Base-by-base conservation (phyloP, 139 green algal species). In the Tetraselmis chui region DNA sequence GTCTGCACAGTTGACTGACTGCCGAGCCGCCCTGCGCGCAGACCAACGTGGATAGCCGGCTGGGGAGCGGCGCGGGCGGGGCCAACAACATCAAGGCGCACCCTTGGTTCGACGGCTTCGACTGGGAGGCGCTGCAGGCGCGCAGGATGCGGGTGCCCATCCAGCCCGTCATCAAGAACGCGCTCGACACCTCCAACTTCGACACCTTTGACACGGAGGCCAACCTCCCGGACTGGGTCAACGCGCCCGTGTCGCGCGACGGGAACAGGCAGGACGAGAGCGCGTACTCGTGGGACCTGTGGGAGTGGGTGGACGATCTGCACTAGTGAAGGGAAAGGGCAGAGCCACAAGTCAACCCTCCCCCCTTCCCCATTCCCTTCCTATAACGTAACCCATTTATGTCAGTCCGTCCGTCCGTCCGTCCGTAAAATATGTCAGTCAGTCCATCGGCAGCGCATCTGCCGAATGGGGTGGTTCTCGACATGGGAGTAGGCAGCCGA, bases 41-140 rank as follows among this genome's bases (percentile, higher is more conserved):
- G 76, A 23, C 25, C 29, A 31, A 45, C 27, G 76, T 59, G 11
- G 29, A 25, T 0, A n/a, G 2, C 29, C 76, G 76, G 76, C 76
- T 79, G 1, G 76, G 76, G 11, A 28, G 76, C 76, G 76, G 76
- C 0, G 29, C 76, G 1, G 1, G 1, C 2, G 76, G 76, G 29
- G 76, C 76, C 29, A 24, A 32, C 29, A 30, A 2, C 29, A 79
- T 79, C 25, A 25, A 27, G 29, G 76, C 31, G 11, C 76, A 79
- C 76, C 76, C 76, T 0, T 79, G 32, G 29, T 79, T 79, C 29
- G 76, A 79, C 29, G 76, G 76, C 76, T 27, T 79, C 1, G 76
- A 79, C 76, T 79, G 76, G 76, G 29, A 29, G 29, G 76, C 76
- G 76, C 76, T 79, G 29, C 29, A 79, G 76, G 76, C 76, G 29